phyloP scores from a whole-genome alignment of 1,284 basidiomycete genomes.

The Puccinia novopanici region DNA sequence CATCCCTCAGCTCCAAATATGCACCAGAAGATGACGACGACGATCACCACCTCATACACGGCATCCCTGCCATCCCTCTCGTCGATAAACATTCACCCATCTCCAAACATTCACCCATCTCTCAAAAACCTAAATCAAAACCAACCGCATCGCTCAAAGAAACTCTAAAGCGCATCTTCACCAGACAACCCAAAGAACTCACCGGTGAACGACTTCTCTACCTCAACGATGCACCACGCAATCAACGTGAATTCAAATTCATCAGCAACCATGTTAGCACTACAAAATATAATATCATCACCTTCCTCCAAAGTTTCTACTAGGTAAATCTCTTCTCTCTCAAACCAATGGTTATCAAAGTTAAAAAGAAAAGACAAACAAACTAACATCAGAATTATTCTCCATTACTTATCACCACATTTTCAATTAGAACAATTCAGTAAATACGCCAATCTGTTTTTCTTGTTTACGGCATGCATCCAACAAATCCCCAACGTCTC shows the following conservation, averaged over 20 bases:
- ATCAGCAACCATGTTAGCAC: slow-evolving; percentile 81
- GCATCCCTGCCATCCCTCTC: slow-evolving; percentile 40
- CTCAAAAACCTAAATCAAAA: not conserved
- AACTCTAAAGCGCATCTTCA: slow-evolving; percentile 17
- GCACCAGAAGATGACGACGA: slow-evolving; percentile 14
- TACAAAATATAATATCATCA: slow-evolving; percentile 87
- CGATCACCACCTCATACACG: slow-evolving; percentile 8
- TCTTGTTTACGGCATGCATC: slow-evolving; percentile 95
- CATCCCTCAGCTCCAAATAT: slow-evolving; percentile 29
- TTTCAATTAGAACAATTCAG: slow-evolving; percentile 81
- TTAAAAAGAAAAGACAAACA: no score
- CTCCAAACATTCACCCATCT: not conserved
- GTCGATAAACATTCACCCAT: slow-evolving; percentile 24
- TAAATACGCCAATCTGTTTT: slow-evolving; percentile 98
- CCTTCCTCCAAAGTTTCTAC: slow-evolving; percentile 89
- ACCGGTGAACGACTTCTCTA: slow-evolving; percentile 48
- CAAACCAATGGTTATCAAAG: no score
- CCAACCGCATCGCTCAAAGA: slow-evolving; percentile 1
- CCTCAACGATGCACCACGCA: slow-evolving; percentile 32
- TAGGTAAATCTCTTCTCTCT: slow-evolving; percentile 65
- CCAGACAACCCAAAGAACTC: slow-evolving; percentile 37
- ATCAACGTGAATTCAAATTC: slow-evolving; percentile 49
- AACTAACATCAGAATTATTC: no score
- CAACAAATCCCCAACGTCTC: slow-evolving; percentile 98
- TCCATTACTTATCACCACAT: not conserved